A percentile compares a stretch with the other conserved stretches of the same genome.
These are phyloP conservation scores for Trichomonascaceae sp. DNA, from an alignment of 1,139 yeast genomes.

Conservation along the genomic window DNA sequence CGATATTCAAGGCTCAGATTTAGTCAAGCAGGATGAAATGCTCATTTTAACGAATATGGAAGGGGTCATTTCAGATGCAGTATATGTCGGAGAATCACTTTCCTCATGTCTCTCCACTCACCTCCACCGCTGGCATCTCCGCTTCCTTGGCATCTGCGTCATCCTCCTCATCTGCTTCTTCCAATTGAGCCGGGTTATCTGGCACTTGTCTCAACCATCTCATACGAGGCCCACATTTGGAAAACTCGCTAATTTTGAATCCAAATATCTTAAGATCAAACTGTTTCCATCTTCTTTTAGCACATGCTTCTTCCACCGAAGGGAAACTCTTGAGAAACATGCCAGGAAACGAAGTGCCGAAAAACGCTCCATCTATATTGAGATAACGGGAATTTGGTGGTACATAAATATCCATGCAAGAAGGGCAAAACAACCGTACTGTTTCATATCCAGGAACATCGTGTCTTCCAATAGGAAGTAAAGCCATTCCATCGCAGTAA, in stretches of 20 bases:
- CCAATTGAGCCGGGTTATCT: constrained; percentile 22
- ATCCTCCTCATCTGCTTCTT: constrained; percentile 12
- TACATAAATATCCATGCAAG: constrained; percentile 84
- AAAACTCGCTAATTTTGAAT: constrained; percentile 67
- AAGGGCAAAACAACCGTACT: constrained; percentile 87
- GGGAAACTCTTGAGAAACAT: constrained; percentile 84
- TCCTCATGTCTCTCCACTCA: not conserved
- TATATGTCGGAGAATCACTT: not conserved
- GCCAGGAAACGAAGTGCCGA: constrained; percentile 95
- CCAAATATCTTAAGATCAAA: constrained; percentile 83
- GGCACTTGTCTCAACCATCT: constrained; percentile 85
- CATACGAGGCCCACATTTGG: constrained; percentile 88
- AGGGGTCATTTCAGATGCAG: too few relatives aligned
- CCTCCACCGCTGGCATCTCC: not conserved
- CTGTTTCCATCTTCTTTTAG: constrained; percentile 46
- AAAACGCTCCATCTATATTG: constrained; percentile 91
- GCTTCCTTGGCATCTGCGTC: constrained; percentile 7
- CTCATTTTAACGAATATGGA: too few relatives aligned
- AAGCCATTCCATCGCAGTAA: constrained; percentile 84
- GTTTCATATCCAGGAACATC: constrained; percentile 91
- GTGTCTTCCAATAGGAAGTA: constrained; percentile 86
- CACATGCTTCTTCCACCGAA: constrained; percentile 56
- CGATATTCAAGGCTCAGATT: too few relatives aligned
- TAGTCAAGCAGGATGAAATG: too few relatives aligned
- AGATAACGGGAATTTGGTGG: constrained; percentile 81